Evolutionary conservation across 306 rosid species (phyloP).

Genomic region (Notholithocarpus densiflorus): DNA sequence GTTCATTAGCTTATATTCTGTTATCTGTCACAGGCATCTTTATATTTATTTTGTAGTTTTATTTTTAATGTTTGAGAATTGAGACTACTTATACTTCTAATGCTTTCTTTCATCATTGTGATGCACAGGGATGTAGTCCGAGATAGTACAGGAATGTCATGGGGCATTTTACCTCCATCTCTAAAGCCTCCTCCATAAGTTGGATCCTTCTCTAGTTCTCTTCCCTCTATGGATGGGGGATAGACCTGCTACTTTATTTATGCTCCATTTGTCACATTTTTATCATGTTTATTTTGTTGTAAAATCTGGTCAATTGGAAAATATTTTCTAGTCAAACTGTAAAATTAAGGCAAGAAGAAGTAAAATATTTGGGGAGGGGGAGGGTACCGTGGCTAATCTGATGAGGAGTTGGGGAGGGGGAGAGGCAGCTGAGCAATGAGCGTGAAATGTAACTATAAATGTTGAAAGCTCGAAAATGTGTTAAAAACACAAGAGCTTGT

Average conservation of each 20-base stretch:
- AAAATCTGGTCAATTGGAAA: too few relatives aligned
- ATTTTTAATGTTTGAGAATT: neutral
- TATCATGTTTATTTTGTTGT: neutral
- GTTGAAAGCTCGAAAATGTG: too few relatives aligned
- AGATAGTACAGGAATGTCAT: slow-evolving; percentile 45
- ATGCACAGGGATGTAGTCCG: slow-evolving; percentile 41
- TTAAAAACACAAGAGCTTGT: too few relatives aligned
- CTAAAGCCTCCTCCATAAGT: slow-evolving; percentile 65
- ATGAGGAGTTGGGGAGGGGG: too few relatives aligned
- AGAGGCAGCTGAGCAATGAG: too few relatives aligned
- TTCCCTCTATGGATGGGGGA: slow-evolving; percentile 64
- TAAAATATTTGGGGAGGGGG: too few relatives aligned
- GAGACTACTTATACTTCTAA: neutral
- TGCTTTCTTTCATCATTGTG: neutral
- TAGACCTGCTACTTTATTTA: slow-evolving; percentile 5
- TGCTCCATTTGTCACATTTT: neutral
- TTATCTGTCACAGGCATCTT: neutral
- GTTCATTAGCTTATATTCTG: neutral
- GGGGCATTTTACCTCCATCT: slow-evolving; percentile 76
- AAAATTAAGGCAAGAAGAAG: too few relatives aligned
- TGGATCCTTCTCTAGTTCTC: slow-evolving; percentile 34
- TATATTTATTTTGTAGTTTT: neutral
- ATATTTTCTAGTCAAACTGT: too few relatives aligned
- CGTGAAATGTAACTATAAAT: too few relatives aligned
- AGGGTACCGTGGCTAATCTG: too few relatives aligned